Evolutionary conservation across 2,329 filamentous ascomycete genomes (phyloP), one percentile per base, ranked within the genome.

Genomic region (Ophiostoma himal-ulmi): DNA sequence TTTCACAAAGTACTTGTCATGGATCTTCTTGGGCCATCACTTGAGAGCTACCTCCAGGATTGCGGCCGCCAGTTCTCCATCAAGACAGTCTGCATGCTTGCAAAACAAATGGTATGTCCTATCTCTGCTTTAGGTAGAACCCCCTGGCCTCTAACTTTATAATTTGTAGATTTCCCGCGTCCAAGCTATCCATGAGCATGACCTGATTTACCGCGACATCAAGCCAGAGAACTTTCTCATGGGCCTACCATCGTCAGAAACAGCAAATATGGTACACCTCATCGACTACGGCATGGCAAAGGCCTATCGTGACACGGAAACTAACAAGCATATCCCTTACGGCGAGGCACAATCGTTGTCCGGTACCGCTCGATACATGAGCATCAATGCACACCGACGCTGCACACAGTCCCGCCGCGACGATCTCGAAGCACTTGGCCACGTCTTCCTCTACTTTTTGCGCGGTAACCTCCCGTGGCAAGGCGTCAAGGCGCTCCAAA

Each of bases 251-350:
- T 89, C 89, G 75, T 93, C 93, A 71, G 97, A 97, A 82, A 87
- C 91, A 20, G 91, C 93, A 77, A 97, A 96, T 79, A 92, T 97
- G 69, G 97, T 99, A 74, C 93, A 98, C 78, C 94, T 98, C 39
- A 94, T 99, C 76, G 95, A 99, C 81, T 99, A 98, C 77, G 95
- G 95, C 77, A 98, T 99, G 95, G 95, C 95, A 73, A 98, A 98
- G 84, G 93, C 97, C 80, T 98, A 98, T 80, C 90, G 95, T 76
- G 95, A 99, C 77, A 94, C 95, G 70, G 97, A 98, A 84, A 97
- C 95, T 37, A 98, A 97, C 82, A 94, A 97, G 81, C 95, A 99
- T 81, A 98, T 98, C 75, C 93, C 95, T 11, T 98, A 97, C 80
- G 88, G 94, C 77, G 95, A 98, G 82, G 88, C 95, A 75, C 98